Percentiles rank a stretch among this genome's conserved stretches.
These are phyloP conservation scores for Xenosphaeropsis pyriputrescens DNA, from an alignment of 2,329 filamentous ascomycete species.

Conservation along the genomic window DNA sequence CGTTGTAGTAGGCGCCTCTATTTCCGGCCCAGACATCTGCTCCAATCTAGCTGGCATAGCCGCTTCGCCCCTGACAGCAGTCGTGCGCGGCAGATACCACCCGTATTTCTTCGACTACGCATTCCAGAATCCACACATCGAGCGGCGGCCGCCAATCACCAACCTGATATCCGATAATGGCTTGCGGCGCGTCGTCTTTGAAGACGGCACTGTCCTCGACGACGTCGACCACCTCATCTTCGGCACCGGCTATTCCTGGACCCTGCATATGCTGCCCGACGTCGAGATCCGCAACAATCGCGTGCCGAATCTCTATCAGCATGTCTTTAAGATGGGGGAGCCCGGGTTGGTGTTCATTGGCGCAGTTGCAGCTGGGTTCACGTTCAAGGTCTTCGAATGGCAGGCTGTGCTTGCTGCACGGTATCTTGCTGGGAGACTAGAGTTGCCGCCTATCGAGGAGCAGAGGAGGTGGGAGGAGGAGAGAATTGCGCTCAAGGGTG, in stretches of 20 bases:
- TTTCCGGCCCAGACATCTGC: constrained; percentile 48
- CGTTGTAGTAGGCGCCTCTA: constrained; percentile 47
- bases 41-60: constrained; percentile 32
- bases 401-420: constrained; percentile 48
- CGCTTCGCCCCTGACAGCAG: constrained; percentile 31
- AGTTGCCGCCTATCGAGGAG: constrained; percentile 30
- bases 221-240: constrained; percentile 50
- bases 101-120: constrained; percentile 42
- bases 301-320: constrained; percentile 39
- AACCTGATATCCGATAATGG: constrained; percentile 20
- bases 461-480: constrained; percentile 42
- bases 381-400: constrained; percentile 57
- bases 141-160: constrained; percentile 29
- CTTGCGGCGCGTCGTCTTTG: constrained; percentile 34
- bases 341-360: constrained; percentile 42
- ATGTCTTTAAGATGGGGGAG: constrained; percentile 38
- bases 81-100: constrained; percentile 34
- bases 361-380: constrained; percentile 40
- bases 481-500: constrained; percentile 35
- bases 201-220: constrained; percentile 34
- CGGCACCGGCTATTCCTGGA: constrained; percentile 53
- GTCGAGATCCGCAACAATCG: constrained; percentile 37
- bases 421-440: constrained; percentile 36
- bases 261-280: constrained; percentile 41
- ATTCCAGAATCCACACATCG: constrained; percentile 41